Base-by-base conservation (phyloP, 345 rosid genomes). In the Moricandia moricandioides region DNA sequence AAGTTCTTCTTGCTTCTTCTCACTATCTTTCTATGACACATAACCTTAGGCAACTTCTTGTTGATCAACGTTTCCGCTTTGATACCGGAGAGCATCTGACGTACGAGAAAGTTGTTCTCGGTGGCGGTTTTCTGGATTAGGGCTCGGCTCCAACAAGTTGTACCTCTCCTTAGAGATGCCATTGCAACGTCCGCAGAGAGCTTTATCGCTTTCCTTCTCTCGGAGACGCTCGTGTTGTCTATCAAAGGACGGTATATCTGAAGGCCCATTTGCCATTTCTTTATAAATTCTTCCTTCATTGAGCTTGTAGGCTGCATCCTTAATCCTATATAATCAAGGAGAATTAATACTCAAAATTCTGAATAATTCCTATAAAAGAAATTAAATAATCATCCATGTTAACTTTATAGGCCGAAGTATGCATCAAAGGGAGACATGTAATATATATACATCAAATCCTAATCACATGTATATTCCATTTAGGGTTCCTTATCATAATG, bases 141-240 rank as follows among this genome's bases (percentile, higher is more conserved):
- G 62, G 98, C 97, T 31, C 91, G 91, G 33, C 97, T 89, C 98
- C 98, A 93, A 43, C 80, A 79, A 43, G 92, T 89, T 16, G 82
- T 78, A 40, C 86, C 84, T 18, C 83, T 86, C 72, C 91, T 84
- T 8, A 90, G 74, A 8, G 92, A 86, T 51, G 98, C 98, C 83
- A 93, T 85, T 62, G 98, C 97, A 39, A 93, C 70, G 73, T 93
- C 98, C n/a, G 98, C 89, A 0, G 98, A 86, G 74, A 91, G 84
- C 80, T 89, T 89, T 72, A 93, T 91, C 7, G 90, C 88, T 68
- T 82, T 88, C 78, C 84, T 91, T 64, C 98, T 87, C 67, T 88
- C 89, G 54, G 67, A 64, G 60, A 93, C 37, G 72, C 69, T 86
- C 73, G 83, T 83, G 56, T 77, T 81, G 67, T 82, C 82, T 63